A percentile compares a stretch with the other conserved stretches of the same genome.
phyloP scores from a whole-genome alignment of 2,329 filamentous ascomycete species.

The Magnaporthiopsis rhizophila region DNA sequence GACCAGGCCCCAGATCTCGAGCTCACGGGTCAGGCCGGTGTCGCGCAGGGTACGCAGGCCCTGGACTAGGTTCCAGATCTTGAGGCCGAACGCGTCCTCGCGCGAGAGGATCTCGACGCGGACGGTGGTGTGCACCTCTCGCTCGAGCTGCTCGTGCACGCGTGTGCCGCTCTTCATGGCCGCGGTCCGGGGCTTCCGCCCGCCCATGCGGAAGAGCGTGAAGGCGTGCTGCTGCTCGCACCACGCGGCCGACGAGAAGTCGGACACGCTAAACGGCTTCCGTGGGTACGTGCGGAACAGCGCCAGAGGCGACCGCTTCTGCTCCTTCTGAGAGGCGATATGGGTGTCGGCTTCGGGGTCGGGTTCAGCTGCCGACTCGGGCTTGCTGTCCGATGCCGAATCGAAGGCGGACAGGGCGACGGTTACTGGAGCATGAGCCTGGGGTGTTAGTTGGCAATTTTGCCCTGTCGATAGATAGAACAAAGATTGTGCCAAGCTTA shows the following conservation, averaged over 20 bases:
- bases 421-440: constrained; percentile 54
- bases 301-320: constrained; percentile 52
- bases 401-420: constrained; percentile 26
- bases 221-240: constrained; percentile 95
- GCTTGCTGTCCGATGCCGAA: constrained; percentile 3
- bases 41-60: constrained; percentile 67
- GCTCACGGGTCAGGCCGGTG: constrained; percentile 63
- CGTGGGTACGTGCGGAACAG: constrained; percentile 70
- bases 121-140: constrained; percentile 74
- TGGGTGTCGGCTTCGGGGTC: constrained; percentile 16
- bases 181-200: constrained; percentile 63
- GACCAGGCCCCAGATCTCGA: constrained; percentile 79
- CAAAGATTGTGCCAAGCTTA: constrained; percentile 25
- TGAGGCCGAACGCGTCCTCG: constrained; percentile 75
- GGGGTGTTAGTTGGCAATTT: constrained; percentile 52
- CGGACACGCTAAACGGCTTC: constrained; percentile 78
- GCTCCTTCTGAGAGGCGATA: constrained; percentile 10
- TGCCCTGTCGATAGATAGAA: background rate
- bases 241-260: constrained; percentile 85
- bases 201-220: constrained; percentile 65
- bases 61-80: constrained; percentile 87
- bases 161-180: constrained; percentile 79
- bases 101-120: constrained; percentile 62
- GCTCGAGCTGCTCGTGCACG: constrained; percentile 77
- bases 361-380: constrained; percentile 3